Conservation (phyloP, 2,329 filamentous ascomycete genomes). For the Corinectria fuckeliana region DNA sequence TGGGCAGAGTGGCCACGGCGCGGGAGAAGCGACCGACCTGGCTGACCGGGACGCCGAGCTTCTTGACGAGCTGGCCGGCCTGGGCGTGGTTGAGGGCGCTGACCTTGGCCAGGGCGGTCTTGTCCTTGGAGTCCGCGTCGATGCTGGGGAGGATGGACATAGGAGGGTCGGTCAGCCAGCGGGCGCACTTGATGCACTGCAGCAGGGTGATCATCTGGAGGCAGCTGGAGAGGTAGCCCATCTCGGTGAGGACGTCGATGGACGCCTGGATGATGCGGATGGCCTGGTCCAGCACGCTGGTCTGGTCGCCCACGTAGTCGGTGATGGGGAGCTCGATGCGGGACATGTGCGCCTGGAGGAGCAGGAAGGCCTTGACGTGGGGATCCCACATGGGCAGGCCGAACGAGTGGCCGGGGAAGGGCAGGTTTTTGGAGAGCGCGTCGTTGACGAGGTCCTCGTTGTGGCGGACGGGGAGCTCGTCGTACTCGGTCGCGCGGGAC, state of each 20-base stretch:
- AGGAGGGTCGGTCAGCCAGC: conserved; percentile 85
- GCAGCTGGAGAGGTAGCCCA: conserved; percentile 81
- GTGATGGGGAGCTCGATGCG: conserved; percentile 91
- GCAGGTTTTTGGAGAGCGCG: conserved; percentile 83
- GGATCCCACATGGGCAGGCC: conserved; percentile 96
- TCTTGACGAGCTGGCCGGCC: conserved; percentile 53
- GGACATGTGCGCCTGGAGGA: conserved; percentile 94
- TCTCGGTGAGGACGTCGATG: conserved; percentile 90
- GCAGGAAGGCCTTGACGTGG: conserved; percentile 92
- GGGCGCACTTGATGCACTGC: conserved; percentile 89
- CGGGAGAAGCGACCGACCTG: conserved; percentile 60
- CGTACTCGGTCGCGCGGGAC: conserved; percentile 91
- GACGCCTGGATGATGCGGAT: conserved; percentile 96
- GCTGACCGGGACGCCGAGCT: conserved; percentile 56
- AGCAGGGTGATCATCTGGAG: conserved; percentile 83
- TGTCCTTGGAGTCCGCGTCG: conserved; percentile 50
- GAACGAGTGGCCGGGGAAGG: conserved; percentile 64
- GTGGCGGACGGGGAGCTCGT: conserved; percentile 95
- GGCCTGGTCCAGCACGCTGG: conserved; percentile 87
- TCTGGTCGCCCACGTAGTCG: conserved; percentile 96
- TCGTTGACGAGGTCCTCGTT: conserved; percentile 98
- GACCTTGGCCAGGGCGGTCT: conserved; percentile 52
- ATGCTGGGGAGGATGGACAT: conserved; percentile 82
- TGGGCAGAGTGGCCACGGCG: conserved; percentile 70
- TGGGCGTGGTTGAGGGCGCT: conserved; percentile 44